These are phyloP conservation scores for Mortierella sp. DNA, from an alignment of 371 early-diverging fungal species.

Conservation along the genomic window DNA sequence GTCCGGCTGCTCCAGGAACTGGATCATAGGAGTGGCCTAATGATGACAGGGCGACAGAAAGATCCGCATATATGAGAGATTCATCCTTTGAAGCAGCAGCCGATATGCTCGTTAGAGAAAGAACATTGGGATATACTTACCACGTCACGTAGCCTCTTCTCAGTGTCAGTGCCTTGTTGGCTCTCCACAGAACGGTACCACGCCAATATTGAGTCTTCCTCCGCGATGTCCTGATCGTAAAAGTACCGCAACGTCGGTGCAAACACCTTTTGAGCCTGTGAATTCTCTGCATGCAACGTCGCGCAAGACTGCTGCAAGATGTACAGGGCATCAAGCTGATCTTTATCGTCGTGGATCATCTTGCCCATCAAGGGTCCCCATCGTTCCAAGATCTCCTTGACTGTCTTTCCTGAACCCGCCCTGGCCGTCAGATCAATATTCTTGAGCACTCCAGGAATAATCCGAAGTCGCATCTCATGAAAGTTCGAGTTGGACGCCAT, in stretches of 20 bases:
- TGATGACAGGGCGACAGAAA: neutral
- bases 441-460: slow-evolving; percentile 73
- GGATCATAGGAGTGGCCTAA: slow-evolving; percentile 43
- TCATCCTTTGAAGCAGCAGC: neutral
- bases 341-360: slow-evolving; percentile 75
- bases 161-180: slow-evolving; percentile 35
- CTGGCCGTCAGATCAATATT: slow-evolving; percentile 60
- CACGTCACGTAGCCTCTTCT: slow-evolving; percentile 38
- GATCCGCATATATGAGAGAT: neutral
- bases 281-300: slow-evolving; percentile 39
- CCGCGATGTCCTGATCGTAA: slow-evolving; percentile 86
- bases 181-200: slow-evolving; percentile 71
- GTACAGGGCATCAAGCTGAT: slow-evolving; percentile 81
- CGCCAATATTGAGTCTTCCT: slow-evolving; percentile 82
- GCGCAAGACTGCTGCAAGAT: slow-evolving; percentile 62
- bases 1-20: slow-evolving; percentile 45
- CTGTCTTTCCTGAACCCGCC: slow-evolving; percentile 39
- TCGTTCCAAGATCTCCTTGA: slow-evolving; percentile 61
- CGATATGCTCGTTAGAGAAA: too few species aligned
- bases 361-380: slow-evolving; percentile 80
- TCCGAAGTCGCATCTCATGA: slow-evolving; percentile 78
- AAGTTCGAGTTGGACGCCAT: slow-evolving; percentile 90
- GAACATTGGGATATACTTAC: slow-evolving; percentile 12
- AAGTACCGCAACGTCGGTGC: slow-evolving; percentile 70
- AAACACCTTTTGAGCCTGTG: slow-evolving; percentile 65